These are phyloP conservation scores for Aspergillus sojae DNA, from an alignment of 2,329 filamentous ascomycete genomes.

Conservation along the genomic window DNA sequence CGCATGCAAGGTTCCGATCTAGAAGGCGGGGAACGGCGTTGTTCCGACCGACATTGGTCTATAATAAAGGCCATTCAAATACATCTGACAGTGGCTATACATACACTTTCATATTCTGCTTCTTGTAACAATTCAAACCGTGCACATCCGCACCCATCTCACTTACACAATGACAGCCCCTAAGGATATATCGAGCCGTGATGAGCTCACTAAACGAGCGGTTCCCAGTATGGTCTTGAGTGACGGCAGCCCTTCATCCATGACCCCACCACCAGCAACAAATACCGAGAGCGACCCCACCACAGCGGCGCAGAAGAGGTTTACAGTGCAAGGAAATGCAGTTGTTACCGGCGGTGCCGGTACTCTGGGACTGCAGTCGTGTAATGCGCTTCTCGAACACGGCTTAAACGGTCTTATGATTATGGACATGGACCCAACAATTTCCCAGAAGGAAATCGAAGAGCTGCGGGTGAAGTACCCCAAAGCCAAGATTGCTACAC, in stretches of 20 bases:
- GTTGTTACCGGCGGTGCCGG: slow-evolving; percentile 68
- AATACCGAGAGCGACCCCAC: not conserved
- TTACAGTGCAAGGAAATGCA: slow-evolving; percentile 21
- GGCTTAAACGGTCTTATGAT: slow-evolving; percentile 62
- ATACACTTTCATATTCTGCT: not conserved
- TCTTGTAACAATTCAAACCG: not conserved
- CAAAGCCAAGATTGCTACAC: slow-evolving; percentile 51
- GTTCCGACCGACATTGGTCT: not conserved
- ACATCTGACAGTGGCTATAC: no score
- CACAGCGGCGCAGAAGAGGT: not conserved
- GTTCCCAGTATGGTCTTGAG: slow-evolving; percentile 11
- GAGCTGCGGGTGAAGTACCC: slow-evolving; percentile 59
- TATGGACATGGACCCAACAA: slow-evolving; percentile 27
- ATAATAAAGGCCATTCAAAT: not conserved
- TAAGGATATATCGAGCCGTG: slow-evolving; percentile 16
- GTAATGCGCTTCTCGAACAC: slow-evolving; percentile 68
- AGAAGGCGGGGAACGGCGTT: not conserved
- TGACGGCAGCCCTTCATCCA: slow-evolving; percentile 5
- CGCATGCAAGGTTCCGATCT: not conserved
- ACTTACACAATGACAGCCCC: not conserved
- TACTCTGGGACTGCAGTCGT: slow-evolving; percentile 61
- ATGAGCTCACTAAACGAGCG: slow-evolving; percentile 14
- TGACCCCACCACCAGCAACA: slow-evolving; percentile 3
- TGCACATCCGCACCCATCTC: not conserved
- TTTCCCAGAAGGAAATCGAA: slow-evolving; percentile 45